Evolutionary conservation across 768 basidiomycete species (phyloP).

Genomic region (Mycena amicta): DNA sequence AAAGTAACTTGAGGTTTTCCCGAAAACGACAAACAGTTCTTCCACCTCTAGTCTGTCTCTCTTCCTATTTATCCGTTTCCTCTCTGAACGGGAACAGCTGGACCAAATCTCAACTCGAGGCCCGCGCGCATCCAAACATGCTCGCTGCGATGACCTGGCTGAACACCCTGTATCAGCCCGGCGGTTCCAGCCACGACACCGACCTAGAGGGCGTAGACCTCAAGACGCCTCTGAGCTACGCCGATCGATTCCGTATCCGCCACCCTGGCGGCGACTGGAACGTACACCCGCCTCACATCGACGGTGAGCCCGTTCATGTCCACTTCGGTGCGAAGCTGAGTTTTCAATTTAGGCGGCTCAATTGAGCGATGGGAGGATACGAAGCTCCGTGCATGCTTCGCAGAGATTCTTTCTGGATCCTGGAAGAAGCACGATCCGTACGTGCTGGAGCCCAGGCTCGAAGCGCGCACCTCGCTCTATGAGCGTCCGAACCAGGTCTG

Average conservation of each 20-base stretch:
- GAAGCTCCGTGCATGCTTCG: conserved; percentile 49
- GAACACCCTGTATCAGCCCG: conserved; percentile 49
- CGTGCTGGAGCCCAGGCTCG: conserved; percentile 50
- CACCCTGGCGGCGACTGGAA: conserved; percentile 55
- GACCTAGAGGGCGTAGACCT: conserved; percentile 49
- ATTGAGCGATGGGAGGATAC: conserved; percentile 67
- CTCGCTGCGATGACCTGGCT: conserved; percentile 50
- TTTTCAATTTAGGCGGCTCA: conserved; percentile 46
- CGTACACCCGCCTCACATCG: conserved; percentile 33
- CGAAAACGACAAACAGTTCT: conserved; percentile 57
- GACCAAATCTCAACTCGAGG: conserved; percentile 50
- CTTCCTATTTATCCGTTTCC: neutral
- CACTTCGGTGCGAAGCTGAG: conserved; percentile 5
- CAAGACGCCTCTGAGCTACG: conserved; percentile 55
- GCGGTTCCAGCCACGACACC: conserved; percentile 26
- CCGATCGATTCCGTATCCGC: conserved; percentile 65
- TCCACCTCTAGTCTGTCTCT: conserved; percentile 57
- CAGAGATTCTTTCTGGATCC: conserved; percentile 49
- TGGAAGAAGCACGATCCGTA: conserved; percentile 62
- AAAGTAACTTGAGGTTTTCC: conserved; percentile 40
- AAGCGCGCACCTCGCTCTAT: conserved; percentile 57
- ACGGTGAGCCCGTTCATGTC: conserved; percentile 19
- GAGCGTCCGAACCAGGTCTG: conserved; percentile 43
- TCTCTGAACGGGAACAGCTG: conserved; percentile 16
- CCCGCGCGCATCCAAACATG: conserved; percentile 57